A percentile compares a stretch with the other conserved stretches of the same genome.
Evolutionary conservation across 1,284 basidiomycete species (phyloP).

Genomic region (Sanghuangporus sanghuang): DNA sequence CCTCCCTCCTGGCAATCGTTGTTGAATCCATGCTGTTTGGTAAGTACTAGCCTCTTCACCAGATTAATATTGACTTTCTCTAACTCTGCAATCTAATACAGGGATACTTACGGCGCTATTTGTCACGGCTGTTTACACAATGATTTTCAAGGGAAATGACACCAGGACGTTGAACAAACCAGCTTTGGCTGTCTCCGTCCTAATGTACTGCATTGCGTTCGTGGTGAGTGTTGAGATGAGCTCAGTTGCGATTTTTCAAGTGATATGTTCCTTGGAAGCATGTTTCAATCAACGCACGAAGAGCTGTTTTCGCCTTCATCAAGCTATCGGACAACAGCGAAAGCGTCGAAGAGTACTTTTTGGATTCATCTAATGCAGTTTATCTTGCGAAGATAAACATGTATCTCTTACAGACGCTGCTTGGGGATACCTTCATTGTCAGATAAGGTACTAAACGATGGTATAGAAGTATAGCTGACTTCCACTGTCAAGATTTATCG

Average conservation of each 20-base stretch:
- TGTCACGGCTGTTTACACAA: neutral
- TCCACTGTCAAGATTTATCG: conserved; percentile 2
- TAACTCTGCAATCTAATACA: neutral
- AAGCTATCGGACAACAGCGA: conserved; percentile 10
- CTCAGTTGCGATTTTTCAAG: neutral
- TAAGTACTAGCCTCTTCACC: neutral
- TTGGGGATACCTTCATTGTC: conserved; percentile 15
- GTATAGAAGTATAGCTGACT: neutral
- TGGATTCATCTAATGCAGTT: conserved; percentile 15
- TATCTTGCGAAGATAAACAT: conserved; percentile 18
- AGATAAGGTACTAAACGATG: neutral
- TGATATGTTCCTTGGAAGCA: neutral
- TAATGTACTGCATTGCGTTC: conserved; percentile 5
- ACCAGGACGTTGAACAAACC: neutral
- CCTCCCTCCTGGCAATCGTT: neutral
- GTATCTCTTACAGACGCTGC: conserved; percentile 18
- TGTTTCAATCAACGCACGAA: neutral
- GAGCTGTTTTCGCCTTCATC: conserved; percentile 17
- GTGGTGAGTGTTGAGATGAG: neutral
- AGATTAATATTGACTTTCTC: neutral
- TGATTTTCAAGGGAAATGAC: neutral
- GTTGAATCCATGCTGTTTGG: conserved; percentile 4
- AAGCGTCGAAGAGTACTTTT: conserved; percentile 15
- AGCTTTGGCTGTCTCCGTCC: neutral
- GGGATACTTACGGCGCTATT: neutral